Percentiles rank a stretch among this genome's conserved stretches.
phyloP scores from a whole-genome alignment of 768 basidiomycete species.

The Boletus subparvulus region DNA sequence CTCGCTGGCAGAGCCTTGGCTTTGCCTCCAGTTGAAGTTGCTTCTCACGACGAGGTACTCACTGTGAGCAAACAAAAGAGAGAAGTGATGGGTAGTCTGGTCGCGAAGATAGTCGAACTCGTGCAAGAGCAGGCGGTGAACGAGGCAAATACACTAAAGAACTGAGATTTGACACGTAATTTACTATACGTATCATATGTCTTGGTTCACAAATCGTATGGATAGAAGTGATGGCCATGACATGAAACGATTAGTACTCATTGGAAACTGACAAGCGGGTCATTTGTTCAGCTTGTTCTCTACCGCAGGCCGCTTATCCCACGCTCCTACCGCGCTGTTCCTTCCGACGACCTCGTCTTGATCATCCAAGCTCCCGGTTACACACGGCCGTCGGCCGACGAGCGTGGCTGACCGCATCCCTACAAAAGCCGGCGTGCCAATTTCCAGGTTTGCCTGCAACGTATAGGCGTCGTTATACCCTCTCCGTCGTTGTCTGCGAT shows the following conservation, averaged over 20 bases:
- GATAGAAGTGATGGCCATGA: neutral
- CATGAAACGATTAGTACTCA: neutral
- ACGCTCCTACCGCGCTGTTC: conserved; percentile 25
- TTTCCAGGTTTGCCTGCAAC: conserved; percentile 7
- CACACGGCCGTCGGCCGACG: conserved; percentile 18
- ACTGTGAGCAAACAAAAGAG: conserved; percentile 63
- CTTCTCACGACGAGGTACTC: conserved; percentile 82
- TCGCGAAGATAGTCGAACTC: conserved; percentile 59
- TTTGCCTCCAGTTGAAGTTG: conserved; percentile 42
- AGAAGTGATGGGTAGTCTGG: conserved; percentile 67
- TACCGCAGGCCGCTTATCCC: conserved; percentile 7
- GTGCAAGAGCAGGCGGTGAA: conserved; percentile 21
- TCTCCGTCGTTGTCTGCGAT: conserved; percentile 1
- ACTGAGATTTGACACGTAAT: conserved; percentile 9
- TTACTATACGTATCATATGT: neutral
- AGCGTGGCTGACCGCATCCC: conserved; percentile 9
- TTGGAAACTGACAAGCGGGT: neutral
- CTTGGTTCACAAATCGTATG: neutral
- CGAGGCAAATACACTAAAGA: conserved; percentile 2
- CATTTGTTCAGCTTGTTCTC: neutral
- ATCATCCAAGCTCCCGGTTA: conserved; percentile 14
- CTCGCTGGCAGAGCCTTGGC: conserved; percentile 57
- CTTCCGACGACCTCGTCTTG: conserved; percentile 5
- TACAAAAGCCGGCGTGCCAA: conserved; percentile 18
- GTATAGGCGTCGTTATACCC: conserved; percentile 14